Evolutionary conservation across 2,329 filamentous ascomycete genomes (phyloP).

Genomic region (Pseudogymnoascus sp.): DNA sequence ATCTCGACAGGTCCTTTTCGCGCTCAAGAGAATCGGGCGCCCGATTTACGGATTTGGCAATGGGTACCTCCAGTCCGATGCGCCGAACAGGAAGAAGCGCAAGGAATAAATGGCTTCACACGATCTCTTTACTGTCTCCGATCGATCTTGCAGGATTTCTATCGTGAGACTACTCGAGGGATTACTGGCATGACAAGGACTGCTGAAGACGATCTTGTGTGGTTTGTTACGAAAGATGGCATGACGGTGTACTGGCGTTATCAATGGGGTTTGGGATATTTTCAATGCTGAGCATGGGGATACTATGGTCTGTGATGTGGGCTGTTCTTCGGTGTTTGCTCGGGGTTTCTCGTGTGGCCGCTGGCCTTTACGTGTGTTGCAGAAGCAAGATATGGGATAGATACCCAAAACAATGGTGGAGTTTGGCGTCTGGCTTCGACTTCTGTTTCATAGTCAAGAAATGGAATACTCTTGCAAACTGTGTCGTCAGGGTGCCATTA

Average conservation of each 20-base stretch:
- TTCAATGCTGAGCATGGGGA: neutral
- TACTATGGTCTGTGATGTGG: neutral
- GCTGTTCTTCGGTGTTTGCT: neutral
- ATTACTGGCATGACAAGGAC: no score
- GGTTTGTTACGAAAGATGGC: no score
- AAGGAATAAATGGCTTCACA: neutral
- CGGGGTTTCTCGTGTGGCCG: neutral
- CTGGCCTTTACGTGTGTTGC: neutral
- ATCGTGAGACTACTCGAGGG: no score
- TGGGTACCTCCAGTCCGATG: slow-evolving; percentile 16
- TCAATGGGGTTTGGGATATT: neutral
- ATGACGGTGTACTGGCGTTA: no score
- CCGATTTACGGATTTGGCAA: slow-evolving; percentile 54
- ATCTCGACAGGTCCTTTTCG: slow-evolving; percentile 44
- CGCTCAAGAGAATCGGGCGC: slow-evolving; percentile 40
- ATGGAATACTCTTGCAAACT: neutral
- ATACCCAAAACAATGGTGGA: neutral
- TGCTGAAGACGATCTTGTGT: no score
- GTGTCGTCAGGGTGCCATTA: neutral
- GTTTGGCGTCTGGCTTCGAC: neutral
- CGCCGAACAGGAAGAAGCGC: neutral
- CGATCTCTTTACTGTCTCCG: neutral
- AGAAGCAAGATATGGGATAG: neutral
- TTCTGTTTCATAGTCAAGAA: neutral
- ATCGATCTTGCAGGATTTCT: no score